Base-by-base conservation (phyloP, 306 rosid genomes). In the Rosa chinensis region DNA sequence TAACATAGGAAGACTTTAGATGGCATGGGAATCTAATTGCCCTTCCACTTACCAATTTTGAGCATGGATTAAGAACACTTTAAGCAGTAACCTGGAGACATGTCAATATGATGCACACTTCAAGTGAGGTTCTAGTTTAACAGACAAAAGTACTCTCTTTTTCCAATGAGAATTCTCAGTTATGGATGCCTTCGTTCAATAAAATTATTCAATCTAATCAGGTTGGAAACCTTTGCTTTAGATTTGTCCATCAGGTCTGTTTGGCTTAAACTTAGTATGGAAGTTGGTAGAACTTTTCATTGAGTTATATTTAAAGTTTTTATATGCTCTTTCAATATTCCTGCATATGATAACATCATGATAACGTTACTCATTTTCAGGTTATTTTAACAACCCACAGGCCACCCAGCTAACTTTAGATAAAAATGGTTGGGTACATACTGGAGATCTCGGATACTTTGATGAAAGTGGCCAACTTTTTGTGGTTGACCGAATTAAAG, bases 391-490 rank as follows among this genome's bases (percentile, higher is more conserved):
- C 85, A 95, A 93, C 74, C 92, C 90, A 52, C 85, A 85, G 81
- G 98, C 98, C 79, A 91, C 99, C 75, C 86, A 75, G 67, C 82
- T 79, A 79, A 93, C 98, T 35, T 82, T 89, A 66, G 99, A 92
- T 80, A 78, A 83, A 76, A 79, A 80, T 39, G 97, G 97, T 8
- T 95, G 97, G 97, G 90, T 92, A 50, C 99, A 91, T 85, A 95
- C 99, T 0, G 99, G 99, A 80, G 99, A 95, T 88, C 94, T 95
- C 43, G 99, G 99, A 85, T 95, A 92, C 75, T 86, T 95, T 74
- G 92, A 95, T 72, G 97, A 83, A 77, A 87, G 86, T 0, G 98
- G 99, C 44, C 80, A 84, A 16, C 92, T 95, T 80, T 92, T 59
- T 87, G 97, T 92, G 50, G 98, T 95, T 77, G 99, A 95, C 70